Base-by-base conservation (phyloP, 169 alveolate species). In the Plasmodium billcollinsi region DNA sequence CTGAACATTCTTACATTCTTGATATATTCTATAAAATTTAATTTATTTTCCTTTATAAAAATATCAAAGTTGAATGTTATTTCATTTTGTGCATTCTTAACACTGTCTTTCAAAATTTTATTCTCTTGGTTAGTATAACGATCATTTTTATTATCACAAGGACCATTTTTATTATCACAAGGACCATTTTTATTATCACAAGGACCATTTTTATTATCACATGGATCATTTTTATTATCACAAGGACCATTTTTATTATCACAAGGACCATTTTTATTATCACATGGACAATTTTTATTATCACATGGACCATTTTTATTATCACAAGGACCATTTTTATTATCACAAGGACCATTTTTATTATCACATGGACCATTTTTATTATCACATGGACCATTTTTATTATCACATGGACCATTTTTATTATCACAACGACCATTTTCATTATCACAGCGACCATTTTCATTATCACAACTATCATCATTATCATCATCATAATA, bases 1-100 rank as follows among this genome's bases (percentile, higher is more conserved):
- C 49, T 56, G 56, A 78, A 63, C 75, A 78, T 78, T 12, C 33
- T 33, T 24, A 69, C 74, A 14, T 66, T 78, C 43, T 69, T 45
- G 33, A 78, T 56, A 59, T 78, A 70, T 12, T 78, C 71, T 4
- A 78, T 66, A 58, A 78, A 78, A 15, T 56, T 49, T 1, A 15
- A 14, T 59, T 78, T 78, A 58, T 78, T 71, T 39, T 54, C 52
- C 43, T 56, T 67, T 8, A 70, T 12, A 59, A 78, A 78, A 12
- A 67, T 20, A 29, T 67, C 78, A 43, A 14, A 39, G 70, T 50
- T 70, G 76, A 65, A 78, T 0, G n/a, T 12, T 18, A 18, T 56
- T 8, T 56, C 21, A 2, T 56, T 56, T 56, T 6, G 0, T 12
- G 9, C 7, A 56, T 56, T 56, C 18, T 56, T 6, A 12, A 6